Base-by-base conservation (phyloP, 192 early-diverging fungal species). In the Coemansia sp. region DNA sequence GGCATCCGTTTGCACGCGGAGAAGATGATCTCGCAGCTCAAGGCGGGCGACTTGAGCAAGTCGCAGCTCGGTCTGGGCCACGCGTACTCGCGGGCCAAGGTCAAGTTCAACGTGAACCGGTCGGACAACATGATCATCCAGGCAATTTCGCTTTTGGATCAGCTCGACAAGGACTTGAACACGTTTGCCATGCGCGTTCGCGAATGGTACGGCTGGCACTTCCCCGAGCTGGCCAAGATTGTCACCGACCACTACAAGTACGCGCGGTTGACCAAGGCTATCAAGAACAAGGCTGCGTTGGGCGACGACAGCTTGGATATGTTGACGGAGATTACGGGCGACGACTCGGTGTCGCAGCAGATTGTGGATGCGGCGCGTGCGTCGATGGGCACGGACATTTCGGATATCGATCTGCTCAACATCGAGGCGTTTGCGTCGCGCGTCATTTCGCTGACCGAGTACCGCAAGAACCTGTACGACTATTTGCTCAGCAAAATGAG, bases 141-240 rank as follows among this genome's bases (percentile, higher is more conserved):
- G 85, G 94, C 97, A 6, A 98, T 98, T 77, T 89, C 84, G 69
- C 85, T 99, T 51, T 82, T 99, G 74, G 98, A 99, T 74, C 94
- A 98, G 73, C 87, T 99, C 57, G 98, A 99, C 82, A 99, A 99
- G 87, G 98, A 99, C 68, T 87, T 99, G 78, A 99, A 99, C 87
- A 97, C 94, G 37, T 97, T 93, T 69, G 90, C 94, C 3, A 95
- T 97, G 93, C 87, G 93, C 57, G 89, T 91, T 70, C 92, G 96
- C 89, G 97, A 98, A 82, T 98, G 97, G 97, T 95, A 98, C 75
- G 95, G 95, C 37, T 98, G 94, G 95, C 97, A 98, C 73, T 98
- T 98, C 89, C 97, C 97, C 47, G 97, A 98, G 87, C 93, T 98
- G 89, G 88, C 86, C 75, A 94, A 92, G 85, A 90, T 97, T 62